These are phyloP conservation scores for Xylariaceae sp. DNA, from an alignment of 2,329 filamentous ascomycete genomes.

Conservation along the genomic window DNA sequence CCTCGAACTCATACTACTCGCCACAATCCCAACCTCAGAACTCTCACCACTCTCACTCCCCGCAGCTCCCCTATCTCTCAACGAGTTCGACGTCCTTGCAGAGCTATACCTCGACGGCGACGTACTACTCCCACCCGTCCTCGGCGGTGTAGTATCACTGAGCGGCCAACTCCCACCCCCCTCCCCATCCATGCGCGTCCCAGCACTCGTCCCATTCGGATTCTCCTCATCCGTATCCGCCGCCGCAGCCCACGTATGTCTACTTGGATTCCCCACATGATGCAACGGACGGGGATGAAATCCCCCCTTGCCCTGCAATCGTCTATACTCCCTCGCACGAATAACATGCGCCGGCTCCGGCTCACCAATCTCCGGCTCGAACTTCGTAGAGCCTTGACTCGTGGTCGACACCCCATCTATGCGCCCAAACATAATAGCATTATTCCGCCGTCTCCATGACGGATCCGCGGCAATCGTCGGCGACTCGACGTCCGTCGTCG, in stretches of 20 bases:
- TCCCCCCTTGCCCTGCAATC: too few species aligned
- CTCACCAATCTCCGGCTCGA: slow-evolving; percentile 7
- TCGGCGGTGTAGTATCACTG: too few species aligned
- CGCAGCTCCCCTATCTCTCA: too few species aligned
- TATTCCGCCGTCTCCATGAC: background rate
- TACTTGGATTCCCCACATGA: background rate
- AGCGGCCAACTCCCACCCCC: too few species aligned
- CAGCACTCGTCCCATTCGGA: background rate
- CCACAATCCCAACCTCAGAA: too few species aligned
- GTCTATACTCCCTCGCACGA: too few species aligned
- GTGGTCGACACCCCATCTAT: slow-evolving; percentile 10
- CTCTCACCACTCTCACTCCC: too few species aligned
- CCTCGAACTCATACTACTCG: too few species aligned
- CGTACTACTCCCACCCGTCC: too few species aligned
- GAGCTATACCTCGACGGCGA: too few species aligned
- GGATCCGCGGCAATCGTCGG: background rate
- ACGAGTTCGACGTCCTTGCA: too few species aligned
- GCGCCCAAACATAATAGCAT: slow-evolving; percentile 1
- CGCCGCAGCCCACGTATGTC: slow-evolving; percentile 5
- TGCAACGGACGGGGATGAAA: background rate
- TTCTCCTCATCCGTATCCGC: slow-evolving; percentile 7
- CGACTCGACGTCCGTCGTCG: slow-evolving; percentile 6
- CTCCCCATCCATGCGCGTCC: background rate
- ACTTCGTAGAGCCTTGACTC: background rate
- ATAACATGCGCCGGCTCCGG: slow-evolving; percentile 1